Evolutionary conservation across 768 basidiomycete species (phyloP), one percentile per base, ranked within the genome.

Genomic region (Kwoniella dendrophila): DNA sequence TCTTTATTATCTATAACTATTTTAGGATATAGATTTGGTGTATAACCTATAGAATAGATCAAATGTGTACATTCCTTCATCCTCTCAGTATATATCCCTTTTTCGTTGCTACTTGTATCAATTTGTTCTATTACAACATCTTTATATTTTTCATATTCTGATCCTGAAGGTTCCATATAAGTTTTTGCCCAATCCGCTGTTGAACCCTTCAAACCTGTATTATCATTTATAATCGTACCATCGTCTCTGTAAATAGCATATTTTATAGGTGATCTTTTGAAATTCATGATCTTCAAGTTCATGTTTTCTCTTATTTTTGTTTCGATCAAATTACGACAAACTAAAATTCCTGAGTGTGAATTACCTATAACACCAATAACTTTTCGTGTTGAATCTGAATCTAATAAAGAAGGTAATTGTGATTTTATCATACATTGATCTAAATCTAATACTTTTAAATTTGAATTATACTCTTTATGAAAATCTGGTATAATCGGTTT

Each of bases 21-120:
- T n/a, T 32, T 22, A 0, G 70, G 70, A 7, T 68, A 47, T 18
- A 64, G 55, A 24, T 54, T 53, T 3, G 33, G 36, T 18, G 54
- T 24, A 53, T 72, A 72, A n/a, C 70, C 70, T 33, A 69, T 57
- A 0, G 70, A 67, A 44, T 72, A 72, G 45, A 72, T 55, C 32
- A 72, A 50, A 51, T 72, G 70, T 1, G 64, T 64, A 53, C 67
- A 69, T 34, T 53, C 27, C 8, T 59, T 62, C 14, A 72, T 50
- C 24, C 63, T 30, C 33, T 56, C 18, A 11, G n/a, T 7, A 43
- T 72, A 72, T 5, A 69, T 47, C 47, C 59, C 49, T 16, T 55
- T 27, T 20, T 48, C 57, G 7, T 56, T 36, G 2, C 4, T 18
- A 4, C 41, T 30, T 14, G 67, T 54, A 24, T 69, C 62, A 20